Evolutionary conservation across 306 rosid species (phyloP).

Genomic region (Quercus wislizeni): DNA sequence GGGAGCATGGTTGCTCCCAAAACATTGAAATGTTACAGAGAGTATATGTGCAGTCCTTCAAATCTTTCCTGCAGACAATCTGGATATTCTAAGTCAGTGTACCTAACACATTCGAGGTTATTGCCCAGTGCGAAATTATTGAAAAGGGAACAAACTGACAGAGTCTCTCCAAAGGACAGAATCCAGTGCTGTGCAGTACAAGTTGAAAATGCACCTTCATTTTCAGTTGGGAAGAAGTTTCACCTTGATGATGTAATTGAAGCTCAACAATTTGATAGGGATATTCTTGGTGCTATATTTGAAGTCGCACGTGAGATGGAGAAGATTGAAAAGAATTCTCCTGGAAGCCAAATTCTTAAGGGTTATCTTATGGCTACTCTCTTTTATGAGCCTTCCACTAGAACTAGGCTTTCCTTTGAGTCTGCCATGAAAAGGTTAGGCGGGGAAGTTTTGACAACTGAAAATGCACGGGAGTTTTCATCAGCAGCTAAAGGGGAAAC

Average conservation of each 20-base stretch:
- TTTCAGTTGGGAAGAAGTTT: slow-evolving; percentile 54
- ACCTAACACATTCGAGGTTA: slow-evolving; percentile 18
- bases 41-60: slow-evolving; percentile 19
- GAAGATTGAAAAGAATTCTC: slow-evolving; percentile 64
- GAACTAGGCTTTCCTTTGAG: slow-evolving; percentile 90
- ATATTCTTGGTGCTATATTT: slow-evolving; percentile 60
- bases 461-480: slow-evolving; percentile 89
- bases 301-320: slow-evolving; percentile 81
- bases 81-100: slow-evolving; percentile 7
- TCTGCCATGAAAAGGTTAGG: slow-evolving; percentile 96
- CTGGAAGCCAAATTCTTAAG: slow-evolving; percentile 70
- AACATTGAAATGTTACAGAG: slow-evolving; percentile 21
- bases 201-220: slow-evolving; percentile 40
- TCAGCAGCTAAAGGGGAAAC: slow-evolving; percentile 96
- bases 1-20: slow-evolving; percentile 31
- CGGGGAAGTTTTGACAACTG: slow-evolving; percentile 89
- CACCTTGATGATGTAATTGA: slow-evolving; percentile 82
- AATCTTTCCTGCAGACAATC: slow-evolving; percentile 4
- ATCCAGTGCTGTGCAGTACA: slow-evolving; percentile 38
- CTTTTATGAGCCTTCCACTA: slow-evolving; percentile 89
- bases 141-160: slow-evolving; percentile 21
- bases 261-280: slow-evolving; percentile 80
- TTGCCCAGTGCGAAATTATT: slow-evolving; percentile 22
- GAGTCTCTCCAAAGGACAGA: slow-evolving; percentile 17
- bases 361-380: slow-evolving; percentile 95